Evolutionary conservation across 768 basidiomycete species (phyloP).

Genomic region (Mycena metata): DNA sequence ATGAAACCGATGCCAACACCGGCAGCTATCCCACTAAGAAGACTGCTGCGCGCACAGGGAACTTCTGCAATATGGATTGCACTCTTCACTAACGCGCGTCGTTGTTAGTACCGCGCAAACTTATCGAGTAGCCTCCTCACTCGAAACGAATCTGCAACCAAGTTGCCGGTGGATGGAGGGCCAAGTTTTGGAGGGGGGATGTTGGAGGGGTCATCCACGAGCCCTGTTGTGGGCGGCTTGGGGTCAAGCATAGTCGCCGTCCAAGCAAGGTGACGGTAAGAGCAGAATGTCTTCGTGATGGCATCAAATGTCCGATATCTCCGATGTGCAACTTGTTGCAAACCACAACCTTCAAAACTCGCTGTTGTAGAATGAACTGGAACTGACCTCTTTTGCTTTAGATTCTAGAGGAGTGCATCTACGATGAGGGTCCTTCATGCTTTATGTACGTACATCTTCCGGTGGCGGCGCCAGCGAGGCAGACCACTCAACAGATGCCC

Average conservation of each 20-base stretch:
- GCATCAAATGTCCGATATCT: too few relatives aligned
- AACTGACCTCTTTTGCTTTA: too few relatives aligned
- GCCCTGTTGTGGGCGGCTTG: slow-evolving; percentile 18
- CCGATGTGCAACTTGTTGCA: too few relatives aligned
- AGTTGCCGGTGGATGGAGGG: slow-evolving; percentile 32
- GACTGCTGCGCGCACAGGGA: slow-evolving; percentile 82
- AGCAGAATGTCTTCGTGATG: not conserved
- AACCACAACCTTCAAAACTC: too few relatives aligned
- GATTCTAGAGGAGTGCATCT: too few relatives aligned
- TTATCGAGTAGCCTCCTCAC: slow-evolving; percentile 5
- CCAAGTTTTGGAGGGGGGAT: slow-evolving; percentile 33
- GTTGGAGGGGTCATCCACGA: slow-evolving; percentile 32
- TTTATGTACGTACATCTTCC: too few relatives aligned
- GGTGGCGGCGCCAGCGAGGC: too few relatives aligned
- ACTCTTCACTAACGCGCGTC: slow-evolving; percentile 54
- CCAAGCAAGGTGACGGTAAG: not conserved
- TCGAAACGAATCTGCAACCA: slow-evolving; percentile 31
- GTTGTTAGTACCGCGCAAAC: slow-evolving; percentile 4
- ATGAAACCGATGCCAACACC: slow-evolving; percentile 84
- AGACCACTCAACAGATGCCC: not conserved
- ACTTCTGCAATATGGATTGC: slow-evolving; percentile 74
- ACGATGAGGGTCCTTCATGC: too few relatives aligned
- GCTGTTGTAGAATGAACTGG: too few relatives aligned
- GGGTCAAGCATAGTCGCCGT: slow-evolving; percentile 28
- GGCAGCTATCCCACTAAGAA: slow-evolving; percentile 84